phyloP scores from a whole-genome alignment of 495 filamentous ascomycete species.

The Penicillium daleae region DNA sequence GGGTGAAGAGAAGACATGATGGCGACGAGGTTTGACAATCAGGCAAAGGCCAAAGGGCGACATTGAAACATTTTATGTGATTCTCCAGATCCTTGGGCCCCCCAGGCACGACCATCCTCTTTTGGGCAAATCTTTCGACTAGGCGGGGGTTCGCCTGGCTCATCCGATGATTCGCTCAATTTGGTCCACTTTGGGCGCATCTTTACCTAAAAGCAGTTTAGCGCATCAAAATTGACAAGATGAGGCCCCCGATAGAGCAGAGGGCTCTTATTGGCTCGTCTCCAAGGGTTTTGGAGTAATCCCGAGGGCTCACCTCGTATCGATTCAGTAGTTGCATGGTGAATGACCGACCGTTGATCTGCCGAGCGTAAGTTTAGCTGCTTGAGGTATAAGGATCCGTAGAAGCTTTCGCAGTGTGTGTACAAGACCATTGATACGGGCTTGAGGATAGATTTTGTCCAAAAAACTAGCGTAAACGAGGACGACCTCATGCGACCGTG shows the following conservation, averaged over 20 bases:
- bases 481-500: background rate
- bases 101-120: constrained; percentile 5
- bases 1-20: constrained; percentile 42
- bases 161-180: constrained; percentile 17
- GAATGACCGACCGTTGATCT: background rate
- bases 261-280: background rate
- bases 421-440: background rate
- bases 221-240: constrained; percentile 9
- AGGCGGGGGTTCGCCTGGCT: constrained; percentile 2
- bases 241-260: background rate
- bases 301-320: background rate
- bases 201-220: constrained; percentile 26
- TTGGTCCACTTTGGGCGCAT: constrained; percentile 21
- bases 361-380: background rate
- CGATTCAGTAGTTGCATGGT: background rate
- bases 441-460: background rate
- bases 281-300: background rate
- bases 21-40: background rate
- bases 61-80: constrained; percentile 7
- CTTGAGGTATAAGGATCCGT: background rate
- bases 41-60: background rate
- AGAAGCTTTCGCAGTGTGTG: background rate
- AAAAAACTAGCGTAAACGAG: too few species aligned
- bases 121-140: constrained; percentile 31
- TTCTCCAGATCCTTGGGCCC: background rate